Evolutionary conservation across 2,329 filamentous ascomycete genomes (phyloP).

Genomic region (Orbilia oligospora): DNA sequence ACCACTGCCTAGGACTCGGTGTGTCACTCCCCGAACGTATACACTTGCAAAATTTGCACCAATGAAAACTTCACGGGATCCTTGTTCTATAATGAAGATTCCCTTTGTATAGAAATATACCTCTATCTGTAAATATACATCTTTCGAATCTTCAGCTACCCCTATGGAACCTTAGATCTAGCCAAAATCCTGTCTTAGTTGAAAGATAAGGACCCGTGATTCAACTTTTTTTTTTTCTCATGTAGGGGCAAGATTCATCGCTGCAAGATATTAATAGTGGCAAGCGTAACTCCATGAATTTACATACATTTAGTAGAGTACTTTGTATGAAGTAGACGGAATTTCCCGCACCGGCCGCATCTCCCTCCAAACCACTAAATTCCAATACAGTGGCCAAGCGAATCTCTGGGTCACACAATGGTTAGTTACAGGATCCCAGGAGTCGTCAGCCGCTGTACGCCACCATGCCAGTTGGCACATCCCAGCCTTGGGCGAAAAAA

Average conservation of each 20-base stretch:
- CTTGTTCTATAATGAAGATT: no score
- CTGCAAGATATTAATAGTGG: background rate
- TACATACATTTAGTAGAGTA: no score
- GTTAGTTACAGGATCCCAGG: constrained; percentile 1
- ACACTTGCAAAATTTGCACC: no score
- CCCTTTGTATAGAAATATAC: no score
- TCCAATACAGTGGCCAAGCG: no score
- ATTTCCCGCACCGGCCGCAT: background rate
- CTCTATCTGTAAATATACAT: no score
- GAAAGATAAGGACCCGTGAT: background rate
- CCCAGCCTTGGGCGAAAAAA: background rate
- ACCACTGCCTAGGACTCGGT: no score
- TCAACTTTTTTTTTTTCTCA: background rate
- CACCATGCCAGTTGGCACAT: constrained; percentile 16
- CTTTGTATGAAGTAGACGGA: background rate
- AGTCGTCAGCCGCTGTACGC: constrained; percentile 15
- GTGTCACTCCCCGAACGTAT: no score
- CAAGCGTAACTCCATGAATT: background rate
- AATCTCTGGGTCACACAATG: background rate
- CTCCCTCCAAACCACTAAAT: no score
- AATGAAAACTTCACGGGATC: no score
- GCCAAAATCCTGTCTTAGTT: background rate
- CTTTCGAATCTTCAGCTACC: background rate
- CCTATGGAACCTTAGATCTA: background rate
- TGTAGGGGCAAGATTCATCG: background rate